These are phyloP conservation scores for Neurospora sublineolata DNA, from an alignment of 495 filamentous ascomycete genomes.

Conservation along the genomic window DNA sequence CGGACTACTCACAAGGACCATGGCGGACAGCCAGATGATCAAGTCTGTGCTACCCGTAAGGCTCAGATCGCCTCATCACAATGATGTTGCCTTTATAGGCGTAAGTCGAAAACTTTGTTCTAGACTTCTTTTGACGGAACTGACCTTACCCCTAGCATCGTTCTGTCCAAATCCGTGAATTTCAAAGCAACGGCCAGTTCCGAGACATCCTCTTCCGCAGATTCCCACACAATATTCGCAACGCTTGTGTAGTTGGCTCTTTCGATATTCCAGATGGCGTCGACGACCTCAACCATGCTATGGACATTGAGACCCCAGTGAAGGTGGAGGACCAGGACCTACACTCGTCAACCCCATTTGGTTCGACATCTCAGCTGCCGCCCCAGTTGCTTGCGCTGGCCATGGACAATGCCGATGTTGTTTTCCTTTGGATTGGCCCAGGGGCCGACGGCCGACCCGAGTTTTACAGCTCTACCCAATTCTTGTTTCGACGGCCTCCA, in stretches of 20 bases:
- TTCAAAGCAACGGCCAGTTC: constrained; percentile 50
- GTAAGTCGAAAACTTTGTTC: constrained; percentile 33
- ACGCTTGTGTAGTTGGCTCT: constrained; percentile 49
- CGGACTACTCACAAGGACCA: constrained; percentile 66
- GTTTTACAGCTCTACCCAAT: constrained; percentile 39
- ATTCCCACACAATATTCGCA: constrained; percentile 35
- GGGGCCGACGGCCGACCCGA: constrained; percentile 31
- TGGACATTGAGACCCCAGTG: constrained; percentile 4
- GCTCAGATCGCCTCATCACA: constrained; percentile 53
- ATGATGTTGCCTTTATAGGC: constrained; percentile 86
- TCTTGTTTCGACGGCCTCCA: constrained; percentile 44
- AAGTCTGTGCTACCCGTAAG: constrained; percentile 73
- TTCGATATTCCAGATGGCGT: constrained; percentile 13
- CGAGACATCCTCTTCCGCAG: constrained; percentile 42
- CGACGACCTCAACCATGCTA: constrained; percentile 3
- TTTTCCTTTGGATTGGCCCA: constrained; percentile 56
- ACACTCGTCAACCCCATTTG: constrained; percentile 5
- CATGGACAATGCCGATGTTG: constrained; percentile 53
- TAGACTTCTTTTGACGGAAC: constrained; percentile 1
- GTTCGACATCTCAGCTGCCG: constrained; percentile 34
- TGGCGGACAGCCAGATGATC: constrained; percentile 62
- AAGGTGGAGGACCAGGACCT: constrained; percentile 23
- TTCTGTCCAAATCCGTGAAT: constrained; percentile 59
- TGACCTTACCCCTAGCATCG: constrained; percentile 39
- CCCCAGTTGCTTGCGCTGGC: constrained; percentile 68